phyloP scores from a whole-genome alignment of 2,329 filamentous ascomycete species.

The Cercospora brassicicola region DNA sequence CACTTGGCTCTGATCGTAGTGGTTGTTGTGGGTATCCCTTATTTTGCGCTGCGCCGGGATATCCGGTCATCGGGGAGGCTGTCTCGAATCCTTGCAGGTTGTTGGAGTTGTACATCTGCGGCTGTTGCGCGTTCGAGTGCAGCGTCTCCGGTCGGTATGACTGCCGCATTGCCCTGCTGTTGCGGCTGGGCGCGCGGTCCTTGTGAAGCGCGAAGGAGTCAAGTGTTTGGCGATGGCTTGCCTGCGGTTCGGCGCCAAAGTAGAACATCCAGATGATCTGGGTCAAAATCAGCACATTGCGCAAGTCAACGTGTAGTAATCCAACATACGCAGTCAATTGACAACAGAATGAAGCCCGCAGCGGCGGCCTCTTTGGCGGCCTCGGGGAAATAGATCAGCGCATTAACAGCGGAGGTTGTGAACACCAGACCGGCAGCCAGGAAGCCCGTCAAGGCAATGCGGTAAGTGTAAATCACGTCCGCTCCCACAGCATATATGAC shows the following conservation, averaged over 20 bases:
- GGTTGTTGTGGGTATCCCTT: slow-evolving; percentile 20
- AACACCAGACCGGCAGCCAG: slow-evolving; percentile 80
- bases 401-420: slow-evolving; percentile 82
- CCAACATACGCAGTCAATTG: slow-evolving; percentile 79
- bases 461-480: slow-evolving; percentile 81
- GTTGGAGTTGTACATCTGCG: slow-evolving; percentile 96
- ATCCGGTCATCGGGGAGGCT: slow-evolving; percentile 76
- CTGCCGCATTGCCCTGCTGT: slow-evolving; percentile 69
- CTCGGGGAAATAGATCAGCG: slow-evolving; percentile 73
- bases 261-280: slow-evolving; percentile 99
- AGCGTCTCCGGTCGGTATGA: slow-evolving; percentile 83
- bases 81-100: slow-evolving; percentile 96
- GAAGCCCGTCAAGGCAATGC: slow-evolving; percentile 89
- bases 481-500: slow-evolving; percentile 81
- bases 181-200: slow-evolving; percentile 65
- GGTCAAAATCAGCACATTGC: not conserved
- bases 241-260: slow-evolving; percentile 88
- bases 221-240: slow-evolving; percentile 82
- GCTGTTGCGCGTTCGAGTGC: slow-evolving; percentile 62
- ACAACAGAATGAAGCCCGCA: slow-evolving; percentile 89
- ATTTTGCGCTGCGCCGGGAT: slow-evolving; percentile 53
- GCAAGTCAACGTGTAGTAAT: not conserved
- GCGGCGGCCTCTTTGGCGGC: slow-evolving; percentile 76
- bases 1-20: slow-evolving; percentile 24
- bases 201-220: slow-evolving; percentile 95